Conservation (phyloP, 257 asterid genomes). For the Przewalskia tangutica region DNA sequence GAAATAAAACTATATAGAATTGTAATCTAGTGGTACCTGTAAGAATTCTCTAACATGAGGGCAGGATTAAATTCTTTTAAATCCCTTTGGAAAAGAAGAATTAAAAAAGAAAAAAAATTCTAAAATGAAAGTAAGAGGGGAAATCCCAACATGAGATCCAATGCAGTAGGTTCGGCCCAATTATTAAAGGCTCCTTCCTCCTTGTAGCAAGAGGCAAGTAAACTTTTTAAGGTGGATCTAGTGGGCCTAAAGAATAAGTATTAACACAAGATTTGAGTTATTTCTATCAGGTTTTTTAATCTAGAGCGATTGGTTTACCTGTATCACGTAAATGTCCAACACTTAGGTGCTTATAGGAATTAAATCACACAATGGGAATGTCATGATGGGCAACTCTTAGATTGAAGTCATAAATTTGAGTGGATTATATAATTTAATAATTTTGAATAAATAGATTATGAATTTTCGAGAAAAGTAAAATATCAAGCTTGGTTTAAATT, state of each 20-base stretch:
- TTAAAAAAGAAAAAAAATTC: background rate
- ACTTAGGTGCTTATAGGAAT: no score
- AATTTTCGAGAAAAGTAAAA: background rate
- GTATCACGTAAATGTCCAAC: no score
- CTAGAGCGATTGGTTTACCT: no score
- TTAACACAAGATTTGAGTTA: no score
- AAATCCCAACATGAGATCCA: background rate
- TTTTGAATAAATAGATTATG: background rate
- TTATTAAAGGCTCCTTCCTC: background rate
- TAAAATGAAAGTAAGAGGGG: background rate
- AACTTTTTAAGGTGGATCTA: background rate
- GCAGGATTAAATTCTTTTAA: background rate
- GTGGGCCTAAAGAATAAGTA: background rate
- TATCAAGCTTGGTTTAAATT: background rate
- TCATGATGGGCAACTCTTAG: background rate
- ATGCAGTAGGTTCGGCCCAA: background rate
- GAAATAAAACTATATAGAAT: background rate
- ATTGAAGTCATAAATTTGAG: background rate
- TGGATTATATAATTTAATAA: background rate
- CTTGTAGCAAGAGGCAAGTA: background rate
- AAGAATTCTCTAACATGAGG: background rate
- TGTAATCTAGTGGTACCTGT: background rate
- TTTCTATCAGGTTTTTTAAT: no score
- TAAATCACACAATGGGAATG: background rate
- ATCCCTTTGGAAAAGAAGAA: background rate